Evolutionary conservation across 345 rosid genomes (phyloP).

Genomic region (Lagerstroemia speciosa): DNA sequence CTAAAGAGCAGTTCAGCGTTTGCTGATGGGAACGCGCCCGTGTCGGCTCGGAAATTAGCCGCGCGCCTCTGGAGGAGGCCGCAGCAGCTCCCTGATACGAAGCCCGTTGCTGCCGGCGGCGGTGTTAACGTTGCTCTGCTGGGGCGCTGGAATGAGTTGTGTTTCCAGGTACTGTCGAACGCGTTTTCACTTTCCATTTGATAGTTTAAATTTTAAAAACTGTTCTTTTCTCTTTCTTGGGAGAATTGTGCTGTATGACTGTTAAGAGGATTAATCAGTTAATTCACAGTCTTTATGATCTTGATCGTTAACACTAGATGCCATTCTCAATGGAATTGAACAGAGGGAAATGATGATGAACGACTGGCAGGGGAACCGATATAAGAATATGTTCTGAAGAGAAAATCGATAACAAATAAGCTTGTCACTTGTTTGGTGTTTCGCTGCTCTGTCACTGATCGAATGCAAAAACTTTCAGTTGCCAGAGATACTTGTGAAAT

Average conservation of each 20-base stretch:
- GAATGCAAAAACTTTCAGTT: too few relatives aligned
- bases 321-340: too few relatives aligned
- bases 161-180: slow-evolving; percentile 37
- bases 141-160: slow-evolving; percentile 33
- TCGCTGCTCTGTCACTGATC: neutral
- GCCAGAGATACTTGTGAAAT: too few relatives aligned
- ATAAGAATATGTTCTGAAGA: too few relatives aligned
- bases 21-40: slow-evolving; percentile 7
- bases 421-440: neutral
- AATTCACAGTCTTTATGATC: neutral
- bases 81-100: slow-evolving; percentile 19
- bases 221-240: neutral
- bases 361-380: too few relatives aligned
- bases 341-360: too few relatives aligned
- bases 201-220: neutral
- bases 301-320: neutral
- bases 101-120: neutral
- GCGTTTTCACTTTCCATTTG: slow-evolving; percentile 12
- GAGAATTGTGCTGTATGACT: too few relatives aligned
- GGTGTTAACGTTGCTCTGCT: slow-evolving; percentile 22
- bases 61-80: slow-evolving; percentile 84
- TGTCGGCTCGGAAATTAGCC: slow-evolving; percentile 81
- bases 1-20: neutral
- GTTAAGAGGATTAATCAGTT: neutral
- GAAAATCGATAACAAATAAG: too few relatives aligned